phyloP scores from a whole-genome alignment of 345 rosid genomes.

The Garcia nutans region DNA sequence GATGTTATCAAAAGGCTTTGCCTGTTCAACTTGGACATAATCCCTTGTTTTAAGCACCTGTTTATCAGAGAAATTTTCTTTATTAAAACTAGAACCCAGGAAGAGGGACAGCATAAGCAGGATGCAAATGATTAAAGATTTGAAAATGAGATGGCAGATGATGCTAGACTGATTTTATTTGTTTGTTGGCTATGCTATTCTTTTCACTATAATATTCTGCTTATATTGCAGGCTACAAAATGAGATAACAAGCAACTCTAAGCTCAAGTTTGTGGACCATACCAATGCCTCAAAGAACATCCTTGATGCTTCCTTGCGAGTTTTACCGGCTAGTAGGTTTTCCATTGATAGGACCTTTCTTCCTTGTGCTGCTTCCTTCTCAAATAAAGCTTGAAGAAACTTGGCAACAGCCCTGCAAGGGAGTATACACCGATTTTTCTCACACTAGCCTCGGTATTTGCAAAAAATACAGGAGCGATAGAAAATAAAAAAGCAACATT shows the following conservation, averaged over 20 bases:
- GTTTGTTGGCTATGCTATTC: neutral
- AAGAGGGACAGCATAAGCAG: neutral
- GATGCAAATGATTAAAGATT: neutral
- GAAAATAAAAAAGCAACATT: neutral
- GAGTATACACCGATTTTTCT: neutral
- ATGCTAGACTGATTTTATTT: neutral
- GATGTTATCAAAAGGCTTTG: conserved; percentile 62
- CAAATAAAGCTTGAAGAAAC: conserved; percentile 73
- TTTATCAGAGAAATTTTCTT: neutral
- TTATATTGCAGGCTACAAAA: neutral
- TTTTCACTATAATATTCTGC: neutral
- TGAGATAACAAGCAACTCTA: neutral
- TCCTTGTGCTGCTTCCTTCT: conserved; percentile 61
- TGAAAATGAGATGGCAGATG: neutral
- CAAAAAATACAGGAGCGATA: neutral
- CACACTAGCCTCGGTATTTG: neutral
- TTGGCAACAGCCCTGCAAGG: conserved; percentile 84
- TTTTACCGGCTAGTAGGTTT: conserved; percentile 75
- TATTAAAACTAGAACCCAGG: neutral
- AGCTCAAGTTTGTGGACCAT: conserved; percentile 28
- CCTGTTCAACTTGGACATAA: conserved; percentile 87
- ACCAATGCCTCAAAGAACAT: conserved; percentile 99
- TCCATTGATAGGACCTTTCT: conserved; percentile 58
- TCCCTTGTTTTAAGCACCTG: conserved; percentile 96
- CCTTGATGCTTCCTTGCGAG: conserved; percentile 97